Evolutionary conservation across 257 asterid genomes (phyloP), one percentile per base, ranked within the genome.

Genomic region (Nicotiana tomentosiformis): DNA sequence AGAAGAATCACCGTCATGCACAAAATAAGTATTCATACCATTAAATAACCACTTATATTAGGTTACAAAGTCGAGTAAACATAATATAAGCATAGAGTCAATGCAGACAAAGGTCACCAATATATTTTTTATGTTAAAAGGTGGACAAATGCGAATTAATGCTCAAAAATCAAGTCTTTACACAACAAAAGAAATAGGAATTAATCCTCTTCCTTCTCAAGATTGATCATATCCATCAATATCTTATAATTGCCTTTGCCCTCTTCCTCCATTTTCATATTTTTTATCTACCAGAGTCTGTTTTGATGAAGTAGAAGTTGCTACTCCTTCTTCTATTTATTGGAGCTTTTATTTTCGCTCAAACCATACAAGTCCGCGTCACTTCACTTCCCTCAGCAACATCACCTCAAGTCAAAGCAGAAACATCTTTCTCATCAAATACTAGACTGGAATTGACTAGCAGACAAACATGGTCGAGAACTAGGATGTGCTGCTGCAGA

Each of bases 131-230:
- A 55, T 74, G 3, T 20, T 49, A 26, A 20, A 43, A 74, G 79
- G 79, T 23, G 62, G 79, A 46, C 12, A 49, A 74, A 49, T 12
- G 39, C 4, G 23, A 49, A 49, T 49, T 46, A 49, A 14, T 74
- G 62, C 79, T 12, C 61, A 72, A 70, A 46, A 72, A n/a, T 14
- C 60, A 72, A 46, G 79, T 72, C 79, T 23, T 14, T 12, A 14
- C 32, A 23, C 61, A 20, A 49, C 14, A 23, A 39, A 46, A 5
- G 51, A 46, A 72, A 72, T 70, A 70, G 78, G 78, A 70, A 43
- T 39, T 53, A 20, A 72, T 78, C 87, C 78, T 84, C 83, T 66
- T 56, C 77, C 55, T 86, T 89, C 77, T 87, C 89, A 85, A 88
- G 88, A 32, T 87, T 86, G 82, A 43, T 81, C 78, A 46, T 81